Percentiles rank a stretch among this genome's conserved stretches.
Conservation (phyloP, 805 yeast genomes). For the Sungouiella thailandica region DNA sequence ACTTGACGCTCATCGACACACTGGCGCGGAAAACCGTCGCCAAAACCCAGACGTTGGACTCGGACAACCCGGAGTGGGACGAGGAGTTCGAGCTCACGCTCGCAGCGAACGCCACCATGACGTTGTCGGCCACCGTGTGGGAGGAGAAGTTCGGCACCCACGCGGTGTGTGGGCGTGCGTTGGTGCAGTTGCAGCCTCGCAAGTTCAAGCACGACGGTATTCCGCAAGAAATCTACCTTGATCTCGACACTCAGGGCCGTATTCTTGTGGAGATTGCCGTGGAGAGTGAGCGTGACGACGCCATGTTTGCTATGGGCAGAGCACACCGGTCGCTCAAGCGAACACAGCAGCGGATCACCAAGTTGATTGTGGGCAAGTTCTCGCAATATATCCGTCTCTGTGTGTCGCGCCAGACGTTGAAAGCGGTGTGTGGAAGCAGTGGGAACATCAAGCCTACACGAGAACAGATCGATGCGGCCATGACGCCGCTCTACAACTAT, state of each 20-base stretch:
- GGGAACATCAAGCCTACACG: constrained; percentile 42
- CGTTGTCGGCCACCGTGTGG: constrained; percentile 65
- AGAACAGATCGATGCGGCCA: constrained; percentile 54
- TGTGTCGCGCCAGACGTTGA: constrained; percentile 54
- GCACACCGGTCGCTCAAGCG: constrained; percentile 63
- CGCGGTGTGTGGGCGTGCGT: constrained; percentile 61
- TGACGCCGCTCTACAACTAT: constrained; percentile 70
- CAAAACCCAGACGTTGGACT: constrained; percentile 60
- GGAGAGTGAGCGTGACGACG: constrained; percentile 77
- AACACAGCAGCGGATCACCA: constrained; percentile 61
- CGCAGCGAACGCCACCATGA: constrained; percentile 36
- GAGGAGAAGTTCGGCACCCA: constrained; percentile 54
- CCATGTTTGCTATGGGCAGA: constrained; percentile 74
- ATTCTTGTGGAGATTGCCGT: constrained; percentile 63
- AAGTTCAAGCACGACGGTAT: constrained; percentile 63
- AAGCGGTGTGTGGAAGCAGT: constrained; percentile 46
- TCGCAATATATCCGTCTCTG: constrained; percentile 55
- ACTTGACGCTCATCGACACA: constrained; percentile 60
- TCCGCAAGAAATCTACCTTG: constrained; percentile 54
- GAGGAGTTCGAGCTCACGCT: constrained; percentile 68
- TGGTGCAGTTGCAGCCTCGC: constrained; percentile 56
- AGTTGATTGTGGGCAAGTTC: constrained; percentile 69
- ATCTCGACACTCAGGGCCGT: constrained; percentile 65
- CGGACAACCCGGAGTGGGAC: constrained; percentile 76
- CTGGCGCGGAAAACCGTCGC: constrained; percentile 52